Conservation (phyloP, 2,329 filamentous ascomycete species). For the Aspergillus pseudonomiae region DNA sequence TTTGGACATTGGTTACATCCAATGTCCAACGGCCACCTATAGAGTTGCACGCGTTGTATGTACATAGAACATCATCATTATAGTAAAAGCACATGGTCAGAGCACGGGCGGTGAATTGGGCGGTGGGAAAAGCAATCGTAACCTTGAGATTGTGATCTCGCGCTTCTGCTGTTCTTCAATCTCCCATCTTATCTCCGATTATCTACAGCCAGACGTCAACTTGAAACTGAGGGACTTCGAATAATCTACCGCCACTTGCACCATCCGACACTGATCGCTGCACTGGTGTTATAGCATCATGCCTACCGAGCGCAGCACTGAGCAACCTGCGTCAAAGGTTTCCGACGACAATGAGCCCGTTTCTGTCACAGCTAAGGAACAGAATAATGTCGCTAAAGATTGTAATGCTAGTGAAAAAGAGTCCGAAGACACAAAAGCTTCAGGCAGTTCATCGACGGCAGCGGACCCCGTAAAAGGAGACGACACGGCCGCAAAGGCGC, state of each 20-base stretch:
- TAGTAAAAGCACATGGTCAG: neutral
- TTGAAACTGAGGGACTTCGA: neutral
- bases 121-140: neutral
- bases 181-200: constrained; percentile 1
- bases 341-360: constrained; percentile 17
- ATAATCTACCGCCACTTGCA: too few species aligned
- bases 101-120: constrained; percentile 4
- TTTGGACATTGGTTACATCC: constrained; percentile 9
- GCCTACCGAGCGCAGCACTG: constrained; percentile 14
- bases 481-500: constrained; percentile 35
- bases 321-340: constrained; percentile 15
- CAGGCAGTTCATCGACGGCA: neutral
- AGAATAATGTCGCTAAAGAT: constrained; percentile 14
- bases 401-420: constrained; percentile 16
- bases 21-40: neutral
- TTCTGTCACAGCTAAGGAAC: constrained; percentile 14
- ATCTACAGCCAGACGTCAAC: neutral
- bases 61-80: neutral
- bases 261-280: neutral
- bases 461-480: constrained; percentile 21
- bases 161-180: neutral
- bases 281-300: constrained; percentile 9
- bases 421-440: constrained; percentile 1
- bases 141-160: neutral
- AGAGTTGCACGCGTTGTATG: neutral